Evolutionary conservation across 495 filamentous ascomycete species (phyloP), one percentile per base, ranked within the genome.

Genomic region (Choiromyces venosus): DNA sequence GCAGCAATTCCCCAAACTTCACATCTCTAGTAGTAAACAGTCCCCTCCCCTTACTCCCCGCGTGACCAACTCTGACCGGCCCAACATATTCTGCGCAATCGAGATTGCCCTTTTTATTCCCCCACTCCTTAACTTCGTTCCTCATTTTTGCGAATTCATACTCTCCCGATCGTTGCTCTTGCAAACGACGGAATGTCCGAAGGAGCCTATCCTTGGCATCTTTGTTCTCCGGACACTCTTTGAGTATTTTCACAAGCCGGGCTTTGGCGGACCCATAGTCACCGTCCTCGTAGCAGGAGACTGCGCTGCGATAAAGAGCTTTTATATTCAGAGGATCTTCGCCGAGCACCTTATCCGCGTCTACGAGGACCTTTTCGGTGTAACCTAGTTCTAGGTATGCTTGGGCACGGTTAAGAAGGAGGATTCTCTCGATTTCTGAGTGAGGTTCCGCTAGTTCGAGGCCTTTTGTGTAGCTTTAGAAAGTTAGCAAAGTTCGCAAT

Each of bases 11-110:
- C 35, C 72, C 74, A 29, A 76, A 74, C 37, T 66, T 40, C 18
- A 76, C 72, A 52, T 76, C 74, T 19, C 74, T 36, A 4, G 74
- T 75, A 18, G 71, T n/a, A 37, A 75, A 74, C 21, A 74, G 56
- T 14, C 74, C 71, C 37, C 72, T 76, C n/a, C 74, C 74, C 2
- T 71, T 66, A 42, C 12, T 14, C 39, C 7, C 10, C 36, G 40
- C 37, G 19, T 74, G 10, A 29, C 66, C 52, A 1, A 76, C 37
- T 6, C 35, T 14, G 8, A 76, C 56, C 0, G 74, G 71, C 14
- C 74, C 71, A 37, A 74, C 67, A 65, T 74, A 74, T 39, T 76
- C 74, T 16, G 74, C 74, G 21, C 72, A 76, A 40, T 71, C 72
- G 18, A 76, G 56, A 36, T 67, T 71, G 8, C 52, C 66, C 5